A percentile compares a stretch with the other conserved stretches of the same genome.
These are phyloP conservation scores for Tricholoma bakamatsutake DNA, from an alignment of 768 basidiomycete species.

Conservation along the genomic window DNA sequence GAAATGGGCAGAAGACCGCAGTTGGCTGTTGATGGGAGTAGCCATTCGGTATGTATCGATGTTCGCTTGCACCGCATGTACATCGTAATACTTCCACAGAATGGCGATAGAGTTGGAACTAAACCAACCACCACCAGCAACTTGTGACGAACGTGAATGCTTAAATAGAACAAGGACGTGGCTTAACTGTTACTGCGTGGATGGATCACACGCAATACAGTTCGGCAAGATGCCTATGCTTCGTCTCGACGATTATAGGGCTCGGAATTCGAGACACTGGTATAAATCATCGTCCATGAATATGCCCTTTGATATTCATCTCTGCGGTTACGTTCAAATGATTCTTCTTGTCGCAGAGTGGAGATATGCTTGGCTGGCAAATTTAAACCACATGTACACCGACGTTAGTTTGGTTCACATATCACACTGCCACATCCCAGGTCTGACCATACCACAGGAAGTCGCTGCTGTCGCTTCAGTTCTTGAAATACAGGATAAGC, in stretches of 20 bases:
- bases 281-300: slow-evolving; percentile 37
- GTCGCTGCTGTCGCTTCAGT: slow-evolving; percentile 28
- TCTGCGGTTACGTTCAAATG: slow-evolving; percentile 49
- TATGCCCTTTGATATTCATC: slow-evolving; percentile 38
- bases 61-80: not conserved
- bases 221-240: slow-evolving; percentile 71
- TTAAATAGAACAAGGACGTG: slow-evolving; percentile 70
- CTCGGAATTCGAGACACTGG: slow-evolving; percentile 45
- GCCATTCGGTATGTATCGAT: slow-evolving; percentile 46
- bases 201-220: slow-evolving; percentile 69
- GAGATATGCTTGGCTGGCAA: slow-evolving; percentile 19
- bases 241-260: slow-evolving; percentile 53
- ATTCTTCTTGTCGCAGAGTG: slow-evolving; percentile 45
- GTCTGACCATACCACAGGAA: slow-evolving; percentile 19
- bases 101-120: slow-evolving; percentile 71
- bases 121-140: slow-evolving; percentile 44
- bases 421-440: not conserved
- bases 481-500: slow-evolving; percentile 31
- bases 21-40: slow-evolving; percentile 68
- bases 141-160: slow-evolving; percentile 55
- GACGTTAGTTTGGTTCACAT: not conserved
- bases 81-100: slow-evolving; percentile 23
- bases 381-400: slow-evolving; percentile 3
- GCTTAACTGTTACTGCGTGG: slow-evolving; percentile 72
- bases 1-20: slow-evolving; percentile 65